Conservation (phyloP, 768 basidiomycete species). For the Pisolithus microcarpus region DNA sequence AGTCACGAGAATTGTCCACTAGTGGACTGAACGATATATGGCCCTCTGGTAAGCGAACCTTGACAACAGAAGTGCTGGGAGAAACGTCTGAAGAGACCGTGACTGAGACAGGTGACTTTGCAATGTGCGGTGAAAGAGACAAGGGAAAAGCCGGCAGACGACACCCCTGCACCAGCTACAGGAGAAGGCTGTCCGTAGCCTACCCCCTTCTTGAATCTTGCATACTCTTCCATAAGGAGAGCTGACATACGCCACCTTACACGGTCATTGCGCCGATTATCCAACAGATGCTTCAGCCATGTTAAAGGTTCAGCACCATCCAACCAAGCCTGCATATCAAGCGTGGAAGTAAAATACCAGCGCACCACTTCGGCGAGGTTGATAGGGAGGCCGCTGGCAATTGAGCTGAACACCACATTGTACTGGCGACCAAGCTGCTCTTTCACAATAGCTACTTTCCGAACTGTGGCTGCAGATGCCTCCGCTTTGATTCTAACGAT, state of each 20-base stretch:
- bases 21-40: slow-evolving; percentile 53
- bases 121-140: slow-evolving; percentile 8
- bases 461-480: slow-evolving; percentile 45
- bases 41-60: slow-evolving; percentile 39
- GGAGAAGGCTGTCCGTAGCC: slow-evolving; percentile 11
- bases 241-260: slow-evolving; percentile 63
- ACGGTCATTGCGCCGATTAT: slow-evolving; percentile 37
- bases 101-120: slow-evolving; percentile 14
- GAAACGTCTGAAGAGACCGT: slow-evolving; percentile 34
- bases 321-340: slow-evolving; percentile 41
- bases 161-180: slow-evolving; percentile 4
- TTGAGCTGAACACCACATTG: slow-evolving; percentile 38
- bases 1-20: slow-evolving; percentile 40
- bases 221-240: slow-evolving; percentile 60
- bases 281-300: slow-evolving; percentile 63
- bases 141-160: slow-evolving; percentile 11
- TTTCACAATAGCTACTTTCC: slow-evolving; percentile 57
- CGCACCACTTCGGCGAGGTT: slow-evolving; percentile 46
- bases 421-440: slow-evolving; percentile 67
- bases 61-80: slow-evolving; percentile 33
- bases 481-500: slow-evolving; percentile 45
- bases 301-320: slow-evolving; percentile 64
- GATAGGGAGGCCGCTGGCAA: slow-evolving; percentile 27
- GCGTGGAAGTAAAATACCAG: slow-evolving; percentile 54
- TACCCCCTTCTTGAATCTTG: slow-evolving; percentile 33